phyloP scores from a whole-genome alignment of 352 stramenopile species.

The Globisporangium spinosum region DNA sequence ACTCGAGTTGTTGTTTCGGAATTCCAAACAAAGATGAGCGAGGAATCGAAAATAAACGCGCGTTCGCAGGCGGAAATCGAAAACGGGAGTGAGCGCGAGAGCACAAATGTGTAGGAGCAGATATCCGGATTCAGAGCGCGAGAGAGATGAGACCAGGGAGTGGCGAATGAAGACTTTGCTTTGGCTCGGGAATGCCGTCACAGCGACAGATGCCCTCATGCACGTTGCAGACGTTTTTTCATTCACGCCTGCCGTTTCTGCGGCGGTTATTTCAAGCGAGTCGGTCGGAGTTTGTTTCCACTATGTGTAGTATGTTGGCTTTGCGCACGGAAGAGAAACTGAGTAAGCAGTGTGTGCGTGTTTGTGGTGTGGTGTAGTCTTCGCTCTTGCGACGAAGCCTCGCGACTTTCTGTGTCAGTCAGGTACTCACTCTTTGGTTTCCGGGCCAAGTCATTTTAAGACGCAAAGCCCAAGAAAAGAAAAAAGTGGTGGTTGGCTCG shows the following conservation, averaged over 20 bases:
- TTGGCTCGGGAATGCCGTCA: not conserved
- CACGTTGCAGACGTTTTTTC: conserved; percentile 9
- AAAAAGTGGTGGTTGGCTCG: conserved; percentile 1
- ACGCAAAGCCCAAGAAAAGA: not conserved
- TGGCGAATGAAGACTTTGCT: not conserved
- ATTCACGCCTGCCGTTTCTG: conserved; percentile 6
- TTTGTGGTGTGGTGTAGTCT: too few relatives aligned
- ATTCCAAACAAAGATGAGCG: not conserved
- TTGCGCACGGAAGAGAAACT: not conserved
- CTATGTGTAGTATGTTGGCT: not conserved
- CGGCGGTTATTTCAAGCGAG: not conserved
- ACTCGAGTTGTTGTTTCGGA: conserved; percentile 1
- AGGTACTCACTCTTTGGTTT: not conserved
- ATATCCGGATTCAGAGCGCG: not conserved
- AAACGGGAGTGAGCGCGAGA: conserved; percentile 5
- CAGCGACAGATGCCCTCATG: not conserved
- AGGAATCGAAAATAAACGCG: not conserved
- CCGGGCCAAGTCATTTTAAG: not conserved
- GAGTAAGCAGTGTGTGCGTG: not conserved
- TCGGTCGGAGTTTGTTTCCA: not conserved
- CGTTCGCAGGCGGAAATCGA: not conserved
- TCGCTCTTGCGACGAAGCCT: not conserved
- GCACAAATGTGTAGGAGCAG: not conserved
- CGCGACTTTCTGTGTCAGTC: not conserved
- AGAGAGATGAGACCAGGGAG: not conserved